A percentile compares a stretch with the other conserved stretches of the same genome.
These are phyloP conservation scores for Westerdykella aurantiaca DNA, from an alignment of 2,329 filamentous ascomycete species.

Conservation along the genomic window DNA sequence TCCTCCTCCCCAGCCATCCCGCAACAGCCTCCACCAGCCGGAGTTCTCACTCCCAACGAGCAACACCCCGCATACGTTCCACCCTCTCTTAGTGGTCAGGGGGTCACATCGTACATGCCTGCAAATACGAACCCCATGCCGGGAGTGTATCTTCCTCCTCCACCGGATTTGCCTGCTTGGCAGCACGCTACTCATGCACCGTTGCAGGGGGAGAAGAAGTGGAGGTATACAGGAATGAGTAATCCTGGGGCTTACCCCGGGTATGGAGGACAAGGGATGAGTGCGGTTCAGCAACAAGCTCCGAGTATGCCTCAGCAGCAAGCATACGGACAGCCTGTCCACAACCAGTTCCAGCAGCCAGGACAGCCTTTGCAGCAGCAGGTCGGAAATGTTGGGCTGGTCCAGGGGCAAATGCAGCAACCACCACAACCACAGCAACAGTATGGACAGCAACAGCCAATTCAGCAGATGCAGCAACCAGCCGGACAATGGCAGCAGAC, in stretches of 20 bases:
- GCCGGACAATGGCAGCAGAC: not conserved
- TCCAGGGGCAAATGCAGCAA: conserved; percentile 1
- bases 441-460: conserved; percentile 1
- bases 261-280: conserved; percentile 21
- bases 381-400: not conserved
- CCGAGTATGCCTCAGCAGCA: conserved; percentile 8
- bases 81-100: conserved; percentile 29
- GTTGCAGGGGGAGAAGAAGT: conserved; percentile 28
- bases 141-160: conserved; percentile 33
- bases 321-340: conserved; percentile 11
- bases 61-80: conserved; percentile 31
- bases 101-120: conserved; percentile 30
- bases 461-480: no score
- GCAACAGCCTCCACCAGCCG: conserved; percentile 12
- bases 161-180: conserved; percentile 34
- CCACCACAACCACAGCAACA: conserved; percentile 1
- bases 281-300: conserved; percentile 11
- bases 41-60: conserved; percentile 26
- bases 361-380: conserved; percentile 5
- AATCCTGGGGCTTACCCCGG: conserved; percentile 22
- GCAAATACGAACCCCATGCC: conserved; percentile 32
- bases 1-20: conserved; percentile 13
- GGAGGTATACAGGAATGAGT: conserved; percentile 26
- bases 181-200: conserved; percentile 33
- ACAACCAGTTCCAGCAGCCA: conserved; percentile 10